Percentiles rank a stretch among this genome's conserved stretches.
These are phyloP conservation scores for Pseudogymnoascus verrucosus DNA, from an alignment of 2,329 filamentous ascomycete species.

Conservation along the genomic window DNA sequence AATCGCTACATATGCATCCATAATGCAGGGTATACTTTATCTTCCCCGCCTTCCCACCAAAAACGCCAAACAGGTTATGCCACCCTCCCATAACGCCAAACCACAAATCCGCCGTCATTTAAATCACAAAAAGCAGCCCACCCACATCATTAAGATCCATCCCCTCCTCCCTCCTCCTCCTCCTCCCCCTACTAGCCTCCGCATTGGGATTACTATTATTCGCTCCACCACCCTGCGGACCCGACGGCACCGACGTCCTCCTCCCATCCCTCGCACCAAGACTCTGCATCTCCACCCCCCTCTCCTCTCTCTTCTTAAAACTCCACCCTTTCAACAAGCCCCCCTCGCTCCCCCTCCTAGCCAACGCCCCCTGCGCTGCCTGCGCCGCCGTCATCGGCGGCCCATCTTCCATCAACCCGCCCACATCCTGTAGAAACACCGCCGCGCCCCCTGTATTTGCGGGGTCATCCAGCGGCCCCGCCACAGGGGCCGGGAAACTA, in stretches of 20 bases:
- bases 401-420: conserved; percentile 28
- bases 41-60: neutral
- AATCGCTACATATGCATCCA: conserved; percentile 5
- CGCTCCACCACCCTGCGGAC: neutral
- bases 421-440: conserved; percentile 35
- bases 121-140: neutral
- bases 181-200: neutral
- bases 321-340: neutral
- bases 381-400: neutral
- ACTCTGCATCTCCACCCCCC: conserved; percentile 2
- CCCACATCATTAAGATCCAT: conserved; percentile 6
- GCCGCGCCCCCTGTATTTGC: conserved; percentile 21
- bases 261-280: neutral
- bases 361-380: neutral
- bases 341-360: neutral
- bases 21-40: neutral
- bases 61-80: neutral
- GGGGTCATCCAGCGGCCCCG: conserved; percentile 13
- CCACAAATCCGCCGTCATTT: neutral
- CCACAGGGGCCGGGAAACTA: neutral
- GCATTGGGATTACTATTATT: neutral
- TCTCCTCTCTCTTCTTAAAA: neutral
- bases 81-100: neutral
- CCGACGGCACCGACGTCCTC: neutral
- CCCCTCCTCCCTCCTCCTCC: neutral